These are phyloP conservation scores for Trichosanthes cucumerina DNA, from an alignment of 306 rosid species.

Conservation along the genomic window DNA sequence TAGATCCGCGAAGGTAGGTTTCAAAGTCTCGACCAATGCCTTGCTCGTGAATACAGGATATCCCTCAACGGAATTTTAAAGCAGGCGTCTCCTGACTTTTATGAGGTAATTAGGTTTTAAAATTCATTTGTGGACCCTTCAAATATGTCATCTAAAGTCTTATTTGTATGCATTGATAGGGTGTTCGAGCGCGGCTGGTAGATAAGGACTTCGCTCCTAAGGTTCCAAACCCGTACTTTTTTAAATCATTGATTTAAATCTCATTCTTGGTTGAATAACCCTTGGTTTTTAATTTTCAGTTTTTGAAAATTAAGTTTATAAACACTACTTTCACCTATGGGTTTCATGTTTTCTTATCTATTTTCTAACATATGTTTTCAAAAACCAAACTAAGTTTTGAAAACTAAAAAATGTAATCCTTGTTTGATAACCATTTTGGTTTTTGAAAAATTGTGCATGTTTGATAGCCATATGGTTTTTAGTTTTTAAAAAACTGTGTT, in stretches of 20 bases:
- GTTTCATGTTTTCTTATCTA: too few relatives aligned
- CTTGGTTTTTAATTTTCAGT: too few relatives aligned
- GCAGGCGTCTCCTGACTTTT: conserved; percentile 56
- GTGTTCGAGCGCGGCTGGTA: conserved; percentile 76
- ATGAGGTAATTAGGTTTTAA: conserved; percentile 45
- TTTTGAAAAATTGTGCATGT: too few relatives aligned
- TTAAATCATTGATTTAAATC: background rate
- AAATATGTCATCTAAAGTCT: conserved; percentile 1
- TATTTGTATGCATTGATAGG: conserved; percentile 29
- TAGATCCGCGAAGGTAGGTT: conserved; percentile 95
- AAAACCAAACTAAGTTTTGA: too few relatives aligned
- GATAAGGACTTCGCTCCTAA: conserved; percentile 87
- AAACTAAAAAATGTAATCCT: too few relatives aligned
- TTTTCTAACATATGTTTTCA: too few relatives aligned
- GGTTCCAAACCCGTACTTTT: conserved; percentile 27
- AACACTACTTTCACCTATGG: too few relatives aligned
- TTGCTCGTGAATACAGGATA: conserved; percentile 67
- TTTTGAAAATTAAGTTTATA: too few relatives aligned
- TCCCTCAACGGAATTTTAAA: conserved; percentile 50
- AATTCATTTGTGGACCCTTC: background rate
- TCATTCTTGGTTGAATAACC: too few relatives aligned
- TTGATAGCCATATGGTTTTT: too few relatives aligned
- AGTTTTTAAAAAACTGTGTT: too few relatives aligned
- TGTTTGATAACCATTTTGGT: too few relatives aligned
- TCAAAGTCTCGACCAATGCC: conserved; percentile 78